Evolutionary conservation across 1,139 yeast genomes (phyloP).

Genomic region (Komagataea norvegica): DNA sequence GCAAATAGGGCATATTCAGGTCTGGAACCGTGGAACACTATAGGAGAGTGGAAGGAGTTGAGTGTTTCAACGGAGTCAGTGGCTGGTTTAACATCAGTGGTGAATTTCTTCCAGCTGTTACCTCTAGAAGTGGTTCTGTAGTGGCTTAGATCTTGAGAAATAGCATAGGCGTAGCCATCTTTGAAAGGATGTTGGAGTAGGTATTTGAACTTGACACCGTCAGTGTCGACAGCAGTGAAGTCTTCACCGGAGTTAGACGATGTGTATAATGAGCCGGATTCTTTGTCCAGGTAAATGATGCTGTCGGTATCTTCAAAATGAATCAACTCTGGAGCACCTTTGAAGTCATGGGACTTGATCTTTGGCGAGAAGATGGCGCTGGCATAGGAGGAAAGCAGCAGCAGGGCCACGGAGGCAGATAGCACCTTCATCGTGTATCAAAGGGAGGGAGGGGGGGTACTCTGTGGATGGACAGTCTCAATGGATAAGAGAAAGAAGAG

Average conservation of each 20-base stretch:
- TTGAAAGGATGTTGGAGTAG: conserved; percentile 44
- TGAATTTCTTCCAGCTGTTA: conserved; percentile 47
- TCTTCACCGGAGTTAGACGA: conserved; percentile 55
- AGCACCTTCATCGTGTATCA: conserved; percentile 23
- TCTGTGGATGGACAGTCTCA: no score
- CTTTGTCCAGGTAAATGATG: conserved; percentile 37
- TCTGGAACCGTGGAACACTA: conserved; percentile 39
- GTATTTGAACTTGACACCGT: conserved; percentile 28
- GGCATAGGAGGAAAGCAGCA: conserved; percentile 28
- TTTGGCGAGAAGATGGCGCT: conserved; percentile 23
- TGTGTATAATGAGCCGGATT: conserved; percentile 30
- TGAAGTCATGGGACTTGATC: conserved; percentile 15
- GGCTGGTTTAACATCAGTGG: conserved; percentile 23
- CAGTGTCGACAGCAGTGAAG: conserved; percentile 38
- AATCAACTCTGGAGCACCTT: conserved; percentile 28
- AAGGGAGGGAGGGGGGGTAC: no score
- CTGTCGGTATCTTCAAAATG: conserved; percentile 49
- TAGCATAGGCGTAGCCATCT: conserved; percentile 46
- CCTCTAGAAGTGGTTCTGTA: conserved; percentile 56
- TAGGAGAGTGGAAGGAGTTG: conserved; percentile 18
- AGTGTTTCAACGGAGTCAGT: conserved; percentile 23
- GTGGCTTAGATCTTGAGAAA: conserved; percentile 39
- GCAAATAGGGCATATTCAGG: conserved; percentile 38
- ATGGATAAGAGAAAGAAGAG: not conserved
- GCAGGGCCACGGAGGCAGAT: conserved; percentile 15